A percentile compares a stretch with the other conserved stretches of the same genome.
phyloP scores from a whole-genome alignment of 306 rosid genomes.

The peach (Prunus persica) region Prunus_persica_NCBIv2 NC_034009.1:11633001-11633500 shows the following conservation, averaged over 20 bases:
- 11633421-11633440: too few species aligned
- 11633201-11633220: not conserved
- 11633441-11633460: too few species aligned
- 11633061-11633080: not conserved
- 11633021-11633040: too few species aligned
- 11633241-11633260: constrained; percentile 10
- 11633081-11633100: not conserved
- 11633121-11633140: not conserved
- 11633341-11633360: too few species aligned
- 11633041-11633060: not conserved
- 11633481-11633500: too few species aligned
- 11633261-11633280: constrained; percentile 21
- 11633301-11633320: too few species aligned
- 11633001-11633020: not conserved
- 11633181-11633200: not conserved
- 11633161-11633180: not conserved
- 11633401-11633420: too few species aligned
- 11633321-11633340: too few species aligned
- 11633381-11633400: too few species aligned
- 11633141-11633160: not conserved
- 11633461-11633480: too few species aligned
- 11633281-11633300: too few species aligned
- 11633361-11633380: too few species aligned
- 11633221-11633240: not conserved
- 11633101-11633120: not conserved